Evolutionary conservation across 371 early-diverging fungal species (phyloP).

Genomic region (Apophysomyces elegans): DNA sequence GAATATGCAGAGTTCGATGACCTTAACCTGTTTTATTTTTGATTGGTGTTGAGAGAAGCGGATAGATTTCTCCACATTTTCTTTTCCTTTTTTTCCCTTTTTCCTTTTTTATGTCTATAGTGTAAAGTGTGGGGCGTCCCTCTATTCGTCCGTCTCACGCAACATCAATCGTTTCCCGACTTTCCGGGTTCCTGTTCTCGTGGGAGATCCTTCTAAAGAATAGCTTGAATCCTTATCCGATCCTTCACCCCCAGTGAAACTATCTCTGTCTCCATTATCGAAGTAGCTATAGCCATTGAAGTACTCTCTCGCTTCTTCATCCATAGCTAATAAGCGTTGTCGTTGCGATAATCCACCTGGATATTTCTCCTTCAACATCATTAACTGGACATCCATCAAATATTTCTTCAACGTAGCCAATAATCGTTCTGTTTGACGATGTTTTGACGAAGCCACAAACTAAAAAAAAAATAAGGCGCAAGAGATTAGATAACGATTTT

Average conservation of each 20-base stretch:
- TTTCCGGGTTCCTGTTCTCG: conserved; percentile 23
- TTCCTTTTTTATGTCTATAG: background rate
- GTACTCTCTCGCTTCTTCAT: conserved; percentile 38
- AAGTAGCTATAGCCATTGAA: conserved; percentile 57
- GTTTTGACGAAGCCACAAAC: conserved; percentile 62
- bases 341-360: conserved; percentile 49
- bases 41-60: background rate
- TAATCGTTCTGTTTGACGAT: conserved; percentile 59
- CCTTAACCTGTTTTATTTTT: conserved; percentile 4
- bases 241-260: conserved; percentile 7
- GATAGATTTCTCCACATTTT: background rate
- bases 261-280: conserved; percentile 48
- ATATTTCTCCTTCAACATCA: conserved; percentile 53
- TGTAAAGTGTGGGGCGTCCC: background rate
- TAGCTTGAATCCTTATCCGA: conserved; percentile 5
- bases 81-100: background rate
- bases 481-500: background rate
- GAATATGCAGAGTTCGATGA: conserved; percentile 10
- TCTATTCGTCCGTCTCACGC: conserved; percentile 36
- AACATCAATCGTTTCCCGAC: conserved; percentile 48
- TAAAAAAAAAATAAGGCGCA: conserved; percentile 12
- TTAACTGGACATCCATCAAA: conserved; percentile 42
- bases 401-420: conserved; percentile 49
- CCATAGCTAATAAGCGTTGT: conserved; percentile 43
- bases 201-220: conserved; percentile 9